Evolutionary conservation across 176 grass and related monocot species (phyloP), one percentile per base, ranked within the genome.

Genomic region (Rhynchospora tenuis): DNA sequence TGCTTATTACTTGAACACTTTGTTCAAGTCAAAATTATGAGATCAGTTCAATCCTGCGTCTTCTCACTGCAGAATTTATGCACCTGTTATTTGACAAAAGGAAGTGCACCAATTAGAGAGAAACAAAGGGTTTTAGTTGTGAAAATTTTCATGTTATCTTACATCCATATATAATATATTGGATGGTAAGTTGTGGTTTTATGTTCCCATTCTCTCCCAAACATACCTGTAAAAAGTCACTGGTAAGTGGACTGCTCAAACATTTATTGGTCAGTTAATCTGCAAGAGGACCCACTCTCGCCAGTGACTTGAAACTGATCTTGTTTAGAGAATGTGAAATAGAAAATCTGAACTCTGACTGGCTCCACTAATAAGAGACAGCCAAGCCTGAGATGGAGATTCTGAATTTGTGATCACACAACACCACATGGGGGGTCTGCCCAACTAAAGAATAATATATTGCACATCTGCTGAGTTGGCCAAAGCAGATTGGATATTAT

Each of bases 311-410:
- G 47, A 28, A 51, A 6, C 22, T 14, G 22, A 27, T 12, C 11
- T 17, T 76, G 13, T 76, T 8, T 14, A 55, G 47, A 4, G 26
- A 55, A 76, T 9, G 0, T 16, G 73, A 3, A 31, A 28, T 47
- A 76, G 48, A 55, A 76, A 13, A 76, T 76, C 73, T 17, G 48
- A 76, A 38, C 2, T 4, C 33, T 38, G 33, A 38, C 3, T 38
- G 14, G 5, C 2, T 22, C 47, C 79, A 82, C 42, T 82, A 3
- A 64, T 48, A 20, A 65, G n/a, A 28, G 31, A 38, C 79, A 66
- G 60, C 60, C 73, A 76, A 76, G 46, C 5, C 48, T 67, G 59
- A 67, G 80, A 58, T 22, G 80, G 80, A 82, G 31, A 26, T 82
- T 52, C 80, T 67, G 44, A 38, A 38, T 38, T 38, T 38, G 33